Conservation (phyloP, 2,329 filamentous ascomycete species). For the Venturia oleaginea region DNA sequence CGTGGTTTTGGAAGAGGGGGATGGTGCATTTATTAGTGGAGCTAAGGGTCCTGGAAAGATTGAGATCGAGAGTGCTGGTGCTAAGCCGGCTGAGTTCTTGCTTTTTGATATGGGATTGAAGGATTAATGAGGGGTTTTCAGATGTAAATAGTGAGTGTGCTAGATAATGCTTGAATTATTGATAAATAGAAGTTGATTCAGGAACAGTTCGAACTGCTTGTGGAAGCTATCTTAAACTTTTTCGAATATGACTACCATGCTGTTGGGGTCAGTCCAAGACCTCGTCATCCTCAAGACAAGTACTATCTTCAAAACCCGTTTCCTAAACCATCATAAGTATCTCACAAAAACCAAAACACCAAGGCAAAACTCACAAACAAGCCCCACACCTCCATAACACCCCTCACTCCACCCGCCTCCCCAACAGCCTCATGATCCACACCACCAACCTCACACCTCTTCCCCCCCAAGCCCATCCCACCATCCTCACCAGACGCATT, state of each 20-base stretch:
- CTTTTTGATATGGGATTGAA: constrained; percentile 39
- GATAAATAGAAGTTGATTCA: too few relatives aligned
- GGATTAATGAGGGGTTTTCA: not conserved
- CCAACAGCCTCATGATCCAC: not conserved
- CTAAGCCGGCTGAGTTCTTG: constrained; percentile 38
- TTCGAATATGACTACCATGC: too few relatives aligned
- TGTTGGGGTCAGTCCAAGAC: too few relatives aligned
- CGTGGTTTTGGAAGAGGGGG: constrained; percentile 62
- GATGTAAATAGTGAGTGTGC: not conserved
- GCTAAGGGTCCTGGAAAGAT: constrained; percentile 35
- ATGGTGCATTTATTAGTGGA: constrained; percentile 65
- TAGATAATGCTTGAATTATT: not conserved
- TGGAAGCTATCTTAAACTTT: too few relatives aligned
- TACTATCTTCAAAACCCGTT: too few relatives aligned
- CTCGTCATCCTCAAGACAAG: too few relatives aligned
- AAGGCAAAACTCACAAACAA: not conserved
- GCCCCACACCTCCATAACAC: not conserved
- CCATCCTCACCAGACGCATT: constrained; percentile 22
- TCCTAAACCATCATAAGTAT: not conserved
- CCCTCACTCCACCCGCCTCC: not conserved
- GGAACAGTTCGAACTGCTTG: too few relatives aligned
- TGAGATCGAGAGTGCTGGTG: constrained; percentile 38
- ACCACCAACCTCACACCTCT: not conserved
- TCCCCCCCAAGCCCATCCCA: not conserved
- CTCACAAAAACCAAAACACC: not conserved